phyloP scores from a whole-genome alignment of 768 basidiomycete species.

The Pulveroboletus frians region DNA sequence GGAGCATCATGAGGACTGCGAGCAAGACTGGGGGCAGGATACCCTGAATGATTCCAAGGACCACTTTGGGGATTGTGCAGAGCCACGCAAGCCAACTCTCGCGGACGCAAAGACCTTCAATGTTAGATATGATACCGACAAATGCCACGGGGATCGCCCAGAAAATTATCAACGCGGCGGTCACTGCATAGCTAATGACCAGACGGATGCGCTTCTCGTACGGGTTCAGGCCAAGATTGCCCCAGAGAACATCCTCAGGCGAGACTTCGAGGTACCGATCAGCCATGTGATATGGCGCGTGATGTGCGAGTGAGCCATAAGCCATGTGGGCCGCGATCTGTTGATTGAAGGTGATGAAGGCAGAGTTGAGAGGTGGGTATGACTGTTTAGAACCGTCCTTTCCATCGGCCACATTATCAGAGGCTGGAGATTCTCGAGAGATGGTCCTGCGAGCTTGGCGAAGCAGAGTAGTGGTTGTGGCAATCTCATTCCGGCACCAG shows the following conservation, averaged over 20 bases:
- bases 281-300: constrained; percentile 80
- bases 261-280: constrained; percentile 74
- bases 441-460: constrained; percentile 41
- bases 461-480: constrained; percentile 46
- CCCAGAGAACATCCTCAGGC: constrained; percentile 89
- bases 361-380: constrained; percentile 62
- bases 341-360: constrained; percentile 86
- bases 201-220: constrained; percentile 73
- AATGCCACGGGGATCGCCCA: constrained; percentile 89
- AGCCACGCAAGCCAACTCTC: constrained; percentile 81
- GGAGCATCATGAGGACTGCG: constrained; percentile 85
- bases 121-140: constrained; percentile 82
- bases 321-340: constrained; percentile 94
- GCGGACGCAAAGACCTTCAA: constrained; percentile 59
- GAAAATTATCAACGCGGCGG: constrained; percentile 74
- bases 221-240: constrained; percentile 82
- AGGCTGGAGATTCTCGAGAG: constrained; percentile 14
- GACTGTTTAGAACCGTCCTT: constrained; percentile 20
- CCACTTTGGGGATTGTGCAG: constrained; percentile 55
- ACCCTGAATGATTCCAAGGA: constrained; percentile 85
- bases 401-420: constrained; percentile 21
- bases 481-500: constrained; percentile 78
- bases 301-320: constrained; percentile 66
- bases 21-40: constrained; percentile 83
- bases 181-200: constrained; percentile 66